Evolutionary conservation across 192 early-diverging fungal species (phyloP).

Genomic region (Phlyctochytrium arcticum): DNA sequence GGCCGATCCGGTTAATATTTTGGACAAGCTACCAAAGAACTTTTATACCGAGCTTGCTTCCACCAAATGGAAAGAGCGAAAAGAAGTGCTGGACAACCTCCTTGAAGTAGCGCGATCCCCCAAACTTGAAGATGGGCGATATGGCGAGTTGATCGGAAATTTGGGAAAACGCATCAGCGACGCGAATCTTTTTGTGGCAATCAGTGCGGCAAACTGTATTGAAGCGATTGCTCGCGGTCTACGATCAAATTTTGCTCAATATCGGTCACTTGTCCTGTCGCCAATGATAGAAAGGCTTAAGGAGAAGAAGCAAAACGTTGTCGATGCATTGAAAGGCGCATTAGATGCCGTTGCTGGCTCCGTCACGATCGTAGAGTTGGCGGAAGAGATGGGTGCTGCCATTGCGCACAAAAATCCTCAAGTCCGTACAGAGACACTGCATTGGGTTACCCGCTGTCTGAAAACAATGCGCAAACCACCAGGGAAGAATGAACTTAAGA

Average conservation of each 20-base stretch:
- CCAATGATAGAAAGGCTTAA: slow-evolving; percentile 90
- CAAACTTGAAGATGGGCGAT: slow-evolving; percentile 70
- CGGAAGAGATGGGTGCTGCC: slow-evolving; percentile 68
- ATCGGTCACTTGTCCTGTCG: slow-evolving; percentile 60
- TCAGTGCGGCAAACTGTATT: slow-evolving; percentile 75
- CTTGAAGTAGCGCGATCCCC: slow-evolving; percentile 65
- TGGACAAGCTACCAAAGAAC: slow-evolving; percentile 75
- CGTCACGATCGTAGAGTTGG: slow-evolving; percentile 62
- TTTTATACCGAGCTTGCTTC: slow-evolving; percentile 76
- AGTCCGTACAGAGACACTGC: slow-evolving; percentile 71
- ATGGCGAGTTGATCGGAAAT: slow-evolving; percentile 75
- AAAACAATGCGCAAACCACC: slow-evolving; percentile 67
- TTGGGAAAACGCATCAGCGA: slow-evolving; percentile 77
- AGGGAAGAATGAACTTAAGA: slow-evolving; percentile 75
- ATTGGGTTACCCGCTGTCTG: slow-evolving; percentile 71
- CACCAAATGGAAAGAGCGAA: slow-evolving; percentile 96
- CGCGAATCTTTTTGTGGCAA: slow-evolving; percentile 83
- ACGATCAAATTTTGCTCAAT: slow-evolving; percentile 74
- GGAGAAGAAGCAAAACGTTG: slow-evolving; percentile 86
- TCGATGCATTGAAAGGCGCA: slow-evolving; percentile 75
- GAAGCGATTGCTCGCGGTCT: slow-evolving; percentile 77
- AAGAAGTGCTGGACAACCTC: slow-evolving; percentile 80
- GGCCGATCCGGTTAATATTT: slow-evolving; percentile 86
- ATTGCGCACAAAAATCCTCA: slow-evolving; percentile 92
- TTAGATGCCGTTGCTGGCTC: slow-evolving; percentile 81